These are phyloP conservation scores for Solanum neorickii DNA, from an alignment of 257 asterid genomes.

Conservation along the genomic window DNA sequence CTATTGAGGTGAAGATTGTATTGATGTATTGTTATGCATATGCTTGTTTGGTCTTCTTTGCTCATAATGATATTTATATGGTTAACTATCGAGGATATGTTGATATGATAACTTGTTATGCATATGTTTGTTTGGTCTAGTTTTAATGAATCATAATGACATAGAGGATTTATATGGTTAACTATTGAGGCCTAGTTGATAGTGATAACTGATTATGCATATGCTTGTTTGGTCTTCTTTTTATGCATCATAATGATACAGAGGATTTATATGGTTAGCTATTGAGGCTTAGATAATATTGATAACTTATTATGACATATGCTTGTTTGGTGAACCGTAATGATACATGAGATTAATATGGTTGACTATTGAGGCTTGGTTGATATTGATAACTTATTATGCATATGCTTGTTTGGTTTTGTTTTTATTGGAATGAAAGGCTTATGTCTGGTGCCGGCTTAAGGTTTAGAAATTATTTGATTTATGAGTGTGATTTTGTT, in stretches of 20 bases:
- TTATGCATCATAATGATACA: not conserved
- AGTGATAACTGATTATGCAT: not conserved
- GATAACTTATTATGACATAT: not conserved
- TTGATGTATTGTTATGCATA: not conserved
- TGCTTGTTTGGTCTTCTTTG: not conserved
- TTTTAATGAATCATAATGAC: not conserved
- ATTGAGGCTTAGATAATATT: not conserved
- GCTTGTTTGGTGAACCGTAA: not conserved
- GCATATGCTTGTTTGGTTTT: not conserved
- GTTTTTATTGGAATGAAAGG: not conserved
- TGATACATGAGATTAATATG: not conserved
- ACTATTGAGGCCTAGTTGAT: not conserved
- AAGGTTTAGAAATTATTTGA: not conserved
- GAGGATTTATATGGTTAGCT: not conserved
- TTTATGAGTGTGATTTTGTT: not conserved
- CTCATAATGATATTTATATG: not conserved
- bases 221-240: not conserved
- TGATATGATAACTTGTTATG: not conserved
- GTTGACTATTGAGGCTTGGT: not conserved
- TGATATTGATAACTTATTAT: not conserved
- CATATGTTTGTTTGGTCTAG: not conserved
- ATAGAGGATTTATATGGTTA: not conserved
- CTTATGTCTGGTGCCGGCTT: not conserved
- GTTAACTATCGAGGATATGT: not conserved
- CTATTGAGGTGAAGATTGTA: not conserved